phyloP scores from a whole-genome alignment of 108 stramenopile genomes.

The Skeletonema marinoi region DNA sequence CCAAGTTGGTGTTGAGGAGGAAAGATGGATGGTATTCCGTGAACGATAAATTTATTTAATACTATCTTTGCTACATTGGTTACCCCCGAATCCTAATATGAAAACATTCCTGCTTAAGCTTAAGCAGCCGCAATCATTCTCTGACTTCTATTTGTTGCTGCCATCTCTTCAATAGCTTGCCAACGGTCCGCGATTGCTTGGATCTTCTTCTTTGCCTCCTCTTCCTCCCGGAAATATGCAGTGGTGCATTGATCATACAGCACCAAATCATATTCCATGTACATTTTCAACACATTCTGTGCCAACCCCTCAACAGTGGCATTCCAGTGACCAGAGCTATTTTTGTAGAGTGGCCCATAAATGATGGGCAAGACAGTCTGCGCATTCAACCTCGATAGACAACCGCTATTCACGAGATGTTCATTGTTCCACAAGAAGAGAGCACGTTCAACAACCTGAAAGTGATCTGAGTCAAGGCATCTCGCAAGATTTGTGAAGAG shows the following conservation, averaged over 20 bases:
- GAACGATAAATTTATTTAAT: constrained; percentile 41
- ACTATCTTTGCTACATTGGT: background rate
- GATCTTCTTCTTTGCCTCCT: constrained; percentile 86
- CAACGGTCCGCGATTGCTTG: constrained; percentile 77
- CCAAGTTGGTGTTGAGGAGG: constrained; percentile 61
- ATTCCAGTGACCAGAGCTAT: constrained; percentile 98
- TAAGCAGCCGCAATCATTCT: constrained; percentile 46
- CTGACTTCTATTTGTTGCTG: constrained; percentile 33
- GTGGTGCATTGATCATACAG: constrained; percentile 90
- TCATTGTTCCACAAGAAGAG: constrained; percentile 99
- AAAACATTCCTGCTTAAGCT: background rate
- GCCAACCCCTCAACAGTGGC: constrained; percentile 97
- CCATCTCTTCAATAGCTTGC: constrained; percentile 73
- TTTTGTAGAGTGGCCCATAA: constrained; percentile 93
- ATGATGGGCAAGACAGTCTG: constrained; percentile 92
- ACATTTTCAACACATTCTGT: constrained; percentile 95
- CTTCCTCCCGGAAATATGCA: constrained; percentile 84
- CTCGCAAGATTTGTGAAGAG: constrained; percentile 91
- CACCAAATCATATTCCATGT: constrained; percentile 92
- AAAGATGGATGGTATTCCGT: constrained; percentile 40
- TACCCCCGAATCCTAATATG: background rate
- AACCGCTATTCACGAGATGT: constrained; percentile 93
- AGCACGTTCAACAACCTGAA: constrained; percentile 96
- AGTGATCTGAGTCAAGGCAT: constrained; percentile 95
- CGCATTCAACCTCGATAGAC: constrained; percentile 83